A percentile compares a stretch with the other conserved stretches of the same genome.
Conservation (phyloP, 176 grass and related monocot genomes). For the Pontederia paniculata region DNA sequence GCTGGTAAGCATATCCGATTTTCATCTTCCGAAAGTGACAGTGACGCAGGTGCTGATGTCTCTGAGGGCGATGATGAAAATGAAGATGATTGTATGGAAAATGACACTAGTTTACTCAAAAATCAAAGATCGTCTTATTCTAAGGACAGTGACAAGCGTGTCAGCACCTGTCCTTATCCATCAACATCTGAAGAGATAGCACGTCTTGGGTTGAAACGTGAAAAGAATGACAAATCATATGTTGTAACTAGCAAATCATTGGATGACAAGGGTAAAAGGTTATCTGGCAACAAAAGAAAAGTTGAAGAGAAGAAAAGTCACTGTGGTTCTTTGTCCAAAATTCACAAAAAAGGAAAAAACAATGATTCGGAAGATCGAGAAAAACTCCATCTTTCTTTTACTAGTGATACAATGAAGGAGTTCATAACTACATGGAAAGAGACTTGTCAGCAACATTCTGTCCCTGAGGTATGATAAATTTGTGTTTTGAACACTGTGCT, state of each 20-base stretch:
- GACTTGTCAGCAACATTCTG: conserved; percentile 55
- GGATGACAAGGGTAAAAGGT: conserved; percentile 12
- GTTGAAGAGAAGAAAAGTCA: conserved; percentile 24
- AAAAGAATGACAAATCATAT: conserved; percentile 32
- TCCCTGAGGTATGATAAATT: conserved; percentile 44
- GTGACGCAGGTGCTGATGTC: conserved; percentile 17
- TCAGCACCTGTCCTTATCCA: conserved; percentile 76
- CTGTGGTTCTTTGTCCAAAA: conserved; percentile 29
- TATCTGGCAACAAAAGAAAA: conserved; percentile 46
- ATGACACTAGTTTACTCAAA: conserved; percentile 5
- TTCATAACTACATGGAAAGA: conserved; percentile 90
- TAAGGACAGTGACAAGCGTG: conserved; percentile 32
- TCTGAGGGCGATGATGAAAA: conserved; percentile 14
- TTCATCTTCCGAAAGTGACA: conserved; percentile 60
- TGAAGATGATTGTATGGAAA: conserved; percentile 14
- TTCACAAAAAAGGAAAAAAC: conserved; percentile 32
- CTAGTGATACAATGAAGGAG: conserved; percentile 45
- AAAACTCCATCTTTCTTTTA: conserved; percentile 22
- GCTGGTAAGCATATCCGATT: conserved; percentile 68
- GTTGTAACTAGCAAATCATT: conserved; percentile 25
- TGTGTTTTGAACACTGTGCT: no score
- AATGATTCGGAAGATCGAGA: conserved; percentile 17
- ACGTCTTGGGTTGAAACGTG: conserved; percentile 62
- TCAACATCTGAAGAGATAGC: conserved; percentile 78
- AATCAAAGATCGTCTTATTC: conserved; percentile 24